Conservation (phyloP, 305 asterid species). For the Fraxinus xanthoxyloides region DNA sequence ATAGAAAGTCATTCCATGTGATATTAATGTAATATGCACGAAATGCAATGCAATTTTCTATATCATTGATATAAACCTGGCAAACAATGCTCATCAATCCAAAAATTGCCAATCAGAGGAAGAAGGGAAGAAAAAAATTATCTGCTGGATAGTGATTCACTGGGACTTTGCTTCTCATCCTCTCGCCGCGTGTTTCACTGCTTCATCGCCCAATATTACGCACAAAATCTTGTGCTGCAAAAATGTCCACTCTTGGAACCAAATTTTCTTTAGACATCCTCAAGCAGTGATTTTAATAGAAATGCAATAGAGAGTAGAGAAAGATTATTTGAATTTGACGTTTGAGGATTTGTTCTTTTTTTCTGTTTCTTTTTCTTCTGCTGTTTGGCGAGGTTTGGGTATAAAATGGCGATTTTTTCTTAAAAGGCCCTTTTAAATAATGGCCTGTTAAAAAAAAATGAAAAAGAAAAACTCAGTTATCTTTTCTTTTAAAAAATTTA, state of each 20-base stretch:
- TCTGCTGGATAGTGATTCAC: not conserved
- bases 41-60: constrained; percentile 29
- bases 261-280: not conserved
- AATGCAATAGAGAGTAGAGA: not conserved
- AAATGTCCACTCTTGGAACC: not conserved
- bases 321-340: not conserved
- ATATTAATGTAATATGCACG: not conserved
- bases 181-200: not conserved
- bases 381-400: not conserved
- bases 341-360: not conserved
- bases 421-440: not conserved
- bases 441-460: not conserved
- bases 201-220: not conserved
- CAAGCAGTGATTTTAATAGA: not conserved
- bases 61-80: not conserved
- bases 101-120: not conserved
- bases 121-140: not conserved
- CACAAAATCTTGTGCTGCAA: not conserved
- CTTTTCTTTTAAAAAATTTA: not conserved
- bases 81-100: not conserved
- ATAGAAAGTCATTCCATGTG: not conserved
- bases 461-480: not conserved
- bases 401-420: not conserved
- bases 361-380: not conserved
- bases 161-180: constrained; percentile 17